Base-by-base conservation (phyloP, 495 filamentous ascomycete genomes). In the Talaromyces stipitatus region DNA sequence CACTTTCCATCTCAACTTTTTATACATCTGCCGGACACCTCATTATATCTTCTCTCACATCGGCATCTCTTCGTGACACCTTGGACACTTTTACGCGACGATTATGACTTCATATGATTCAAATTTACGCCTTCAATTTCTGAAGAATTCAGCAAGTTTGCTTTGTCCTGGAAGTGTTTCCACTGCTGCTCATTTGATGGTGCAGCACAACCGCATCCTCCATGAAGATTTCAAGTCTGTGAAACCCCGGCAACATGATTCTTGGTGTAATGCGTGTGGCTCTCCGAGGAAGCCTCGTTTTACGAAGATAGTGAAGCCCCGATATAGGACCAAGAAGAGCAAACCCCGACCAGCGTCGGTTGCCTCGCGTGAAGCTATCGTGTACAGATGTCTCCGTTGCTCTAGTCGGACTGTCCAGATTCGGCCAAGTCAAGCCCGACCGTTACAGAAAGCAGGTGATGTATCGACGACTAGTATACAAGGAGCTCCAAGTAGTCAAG, bases 241-340 rank as follows among this genome's bases (percentile, higher is more conserved):
- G 38, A 74, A 74, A 36, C 60, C 62, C 27, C 71, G 63, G 9
- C 69, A 72, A 28, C 69, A 72, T 23, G 72, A 73, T 50, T 51
- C 66, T 24, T 64, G 71, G 43, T 85, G 82, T 60, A 72, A 70
- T 22, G 73, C 76, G 16, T 85, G 82, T 66, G 81, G 82, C 51
- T 76, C 66, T 60, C 58, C 72, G 50, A 66, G 80, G 63, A 59
- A 75, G 20, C 62, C 68, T 14, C 73, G 76, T 60, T 71, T 59
- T 58, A 78, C 73, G 23, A 74, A 73, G 60, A 56, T 62, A 14
- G 62, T 64, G 27, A 57, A 63, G 14, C 54, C 70, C 38, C 61
- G 65, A 27, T 41, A 30, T 10, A 57, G 36, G 54, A 30, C 11
- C n/a, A 56, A 50, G 8, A 72, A 68, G 54, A 62, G 58, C 45